Percentiles rank a stretch among this genome's conserved stretches.
These are phyloP conservation scores for Fonsecaea nubica DNA, from an alignment of 2,329 filamentous ascomycete genomes.

Conservation along the genomic window DNA sequence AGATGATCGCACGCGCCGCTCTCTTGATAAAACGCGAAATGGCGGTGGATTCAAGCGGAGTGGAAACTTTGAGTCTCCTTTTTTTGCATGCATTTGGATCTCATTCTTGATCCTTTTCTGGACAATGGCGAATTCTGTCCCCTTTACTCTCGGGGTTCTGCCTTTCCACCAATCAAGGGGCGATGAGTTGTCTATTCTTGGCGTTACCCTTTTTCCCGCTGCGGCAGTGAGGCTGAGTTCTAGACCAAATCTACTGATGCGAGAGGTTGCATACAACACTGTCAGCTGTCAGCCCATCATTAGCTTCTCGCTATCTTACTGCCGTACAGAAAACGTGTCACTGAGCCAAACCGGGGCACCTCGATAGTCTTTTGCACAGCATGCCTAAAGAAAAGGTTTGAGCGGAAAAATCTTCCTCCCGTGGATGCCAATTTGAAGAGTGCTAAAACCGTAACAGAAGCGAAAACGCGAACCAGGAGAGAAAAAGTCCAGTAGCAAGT, in stretches of 20 bases:
- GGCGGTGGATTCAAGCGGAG: background rate
- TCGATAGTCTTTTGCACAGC: background rate
- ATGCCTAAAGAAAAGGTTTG: constrained; percentile 30
- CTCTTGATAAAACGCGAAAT: background rate
- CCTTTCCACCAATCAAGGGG: constrained; percentile 16
- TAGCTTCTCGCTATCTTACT: background rate
- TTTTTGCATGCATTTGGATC: constrained; percentile 11
- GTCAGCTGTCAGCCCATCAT: background rate
- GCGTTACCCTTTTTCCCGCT: constrained; percentile 8
- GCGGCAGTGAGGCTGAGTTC: constrained; percentile 17
- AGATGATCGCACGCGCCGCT: background rate
- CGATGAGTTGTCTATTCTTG: constrained; percentile 13
- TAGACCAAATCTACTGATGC: constrained; percentile 4
- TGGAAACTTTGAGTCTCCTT: constrained; percentile 10
- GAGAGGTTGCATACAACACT: background rate
- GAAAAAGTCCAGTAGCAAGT: constrained; percentile 15
- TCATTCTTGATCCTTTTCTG: constrained; percentile 9
- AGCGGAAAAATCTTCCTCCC: background rate
- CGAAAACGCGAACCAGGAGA: constrained; percentile 29
- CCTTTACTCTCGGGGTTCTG: background rate
- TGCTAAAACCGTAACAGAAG: constrained; percentile 14
- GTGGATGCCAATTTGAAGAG: background rate
- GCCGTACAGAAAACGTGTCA: background rate
- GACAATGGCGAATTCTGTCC: constrained; percentile 16
- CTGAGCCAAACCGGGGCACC: background rate